Conservation (phyloP, 345 rosid species). For the Gossypium australe region DNA sequence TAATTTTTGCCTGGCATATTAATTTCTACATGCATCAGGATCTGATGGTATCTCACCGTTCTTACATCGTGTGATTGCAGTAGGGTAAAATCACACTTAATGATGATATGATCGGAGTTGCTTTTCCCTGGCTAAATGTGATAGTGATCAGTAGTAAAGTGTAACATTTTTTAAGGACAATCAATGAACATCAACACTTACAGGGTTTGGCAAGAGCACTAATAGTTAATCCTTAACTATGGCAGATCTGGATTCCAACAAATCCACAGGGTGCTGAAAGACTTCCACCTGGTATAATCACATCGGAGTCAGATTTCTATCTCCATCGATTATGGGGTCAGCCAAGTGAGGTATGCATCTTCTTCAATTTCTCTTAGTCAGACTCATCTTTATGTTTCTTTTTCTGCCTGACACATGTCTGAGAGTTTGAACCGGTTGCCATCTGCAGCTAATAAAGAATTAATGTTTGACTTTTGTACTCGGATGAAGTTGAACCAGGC, state of each 20-base stretch:
- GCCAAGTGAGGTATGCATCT: constrained; percentile 59
- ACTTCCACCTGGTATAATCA: constrained; percentile 73
- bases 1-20: too few relatives aligned
- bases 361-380: neutral
- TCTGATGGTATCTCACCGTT: too few relatives aligned
- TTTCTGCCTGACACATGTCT: neutral
- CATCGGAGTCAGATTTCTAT: constrained; percentile 66
- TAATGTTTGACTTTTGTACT: neutral
- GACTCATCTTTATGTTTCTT: neutral
- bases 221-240: constrained; percentile 13
- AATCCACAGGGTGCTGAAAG: constrained; percentile 94
- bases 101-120: too few relatives aligned
- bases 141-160: neutral
- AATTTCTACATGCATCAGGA: too few relatives aligned
- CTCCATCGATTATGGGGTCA: constrained; percentile 58
- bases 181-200: neutral
- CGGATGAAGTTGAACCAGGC: neutral
- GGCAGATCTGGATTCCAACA: constrained; percentile 89
- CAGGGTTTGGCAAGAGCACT: neutral
- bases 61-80: too few relatives aligned
- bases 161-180: neutral
- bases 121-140: too few relatives aligned
- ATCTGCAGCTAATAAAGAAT: neutral
- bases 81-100: too few relatives aligned
- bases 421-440: neutral